Percentiles rank a stretch among this genome's conserved stretches.
Conservation (phyloP, 768 basidiomycete genomes). For the Suillus decipiens region DNA sequence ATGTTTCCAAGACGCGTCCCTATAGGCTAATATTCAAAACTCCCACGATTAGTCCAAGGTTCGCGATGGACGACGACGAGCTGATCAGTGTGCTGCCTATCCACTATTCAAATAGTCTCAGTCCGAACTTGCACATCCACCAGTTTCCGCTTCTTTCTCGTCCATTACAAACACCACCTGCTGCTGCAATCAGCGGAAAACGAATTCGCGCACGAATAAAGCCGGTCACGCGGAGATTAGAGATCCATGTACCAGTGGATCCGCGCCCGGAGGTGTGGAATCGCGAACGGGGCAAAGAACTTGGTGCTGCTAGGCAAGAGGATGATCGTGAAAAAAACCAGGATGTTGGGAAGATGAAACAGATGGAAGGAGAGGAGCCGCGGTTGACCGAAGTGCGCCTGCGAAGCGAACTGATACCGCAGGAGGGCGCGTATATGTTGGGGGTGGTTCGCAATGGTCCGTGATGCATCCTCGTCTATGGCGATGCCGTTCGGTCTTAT, state of each 20-base stretch:
- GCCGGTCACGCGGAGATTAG: conserved; percentile 58
- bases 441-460: conserved; percentile 74
- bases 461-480: conserved; percentile 19
- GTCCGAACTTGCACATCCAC: conserved; percentile 71
- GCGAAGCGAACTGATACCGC: conserved; percentile 70
- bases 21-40: neutral
- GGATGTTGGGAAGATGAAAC: conserved; percentile 45
- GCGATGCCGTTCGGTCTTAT: conserved; percentile 15
- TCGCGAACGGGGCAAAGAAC: conserved; percentile 61
- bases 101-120: conserved; percentile 62
- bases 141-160: conserved; percentile 79
- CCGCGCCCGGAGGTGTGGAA: conserved; percentile 82
- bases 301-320: conserved; percentile 65
- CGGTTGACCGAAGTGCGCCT: conserved; percentile 69
- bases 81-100: conserved; percentile 71
- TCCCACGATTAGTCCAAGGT: conserved; percentile 1
- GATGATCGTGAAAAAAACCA: conserved; percentile 83
- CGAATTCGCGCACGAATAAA: conserved; percentile 75
- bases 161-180: conserved; percentile 76
- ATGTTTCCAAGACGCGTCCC: no score
- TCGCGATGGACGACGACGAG: conserved; percentile 41
- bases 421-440: conserved; percentile 69
- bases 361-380: conserved; percentile 55
- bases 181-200: conserved; percentile 71
- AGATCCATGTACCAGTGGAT: conserved; percentile 84